These are phyloP conservation scores for Paspalum notatum DNA, from an alignment of 176 grass and related monocot species.

Conservation along the genomic window DNA sequence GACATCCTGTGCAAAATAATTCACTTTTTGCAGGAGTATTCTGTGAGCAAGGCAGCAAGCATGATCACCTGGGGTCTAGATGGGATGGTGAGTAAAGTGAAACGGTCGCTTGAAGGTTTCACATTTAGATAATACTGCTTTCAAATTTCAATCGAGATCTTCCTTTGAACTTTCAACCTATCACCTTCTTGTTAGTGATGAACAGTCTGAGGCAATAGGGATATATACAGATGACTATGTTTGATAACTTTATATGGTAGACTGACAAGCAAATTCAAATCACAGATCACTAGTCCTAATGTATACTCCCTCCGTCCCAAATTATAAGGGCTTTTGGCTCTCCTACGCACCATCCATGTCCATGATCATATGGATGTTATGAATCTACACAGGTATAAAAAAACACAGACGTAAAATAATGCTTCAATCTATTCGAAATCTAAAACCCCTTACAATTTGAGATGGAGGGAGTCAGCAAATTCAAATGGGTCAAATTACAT, in stretches of 20 bases:
- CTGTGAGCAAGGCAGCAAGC: neutral
- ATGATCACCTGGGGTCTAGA: neutral
- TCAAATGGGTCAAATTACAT: neutral
- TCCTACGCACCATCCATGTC: too few relatives aligned
- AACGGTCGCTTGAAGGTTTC: neutral
- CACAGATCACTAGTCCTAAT: neutral
- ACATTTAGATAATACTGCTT: too few relatives aligned
- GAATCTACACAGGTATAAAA: too few relatives aligned
- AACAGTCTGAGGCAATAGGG: neutral
- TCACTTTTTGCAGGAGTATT: neutral
- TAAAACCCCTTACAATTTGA: too few relatives aligned
- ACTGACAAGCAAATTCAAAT: neutral
- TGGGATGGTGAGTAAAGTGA: neutral
- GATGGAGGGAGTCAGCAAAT: too few relatives aligned
- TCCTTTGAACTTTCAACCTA: neutral
- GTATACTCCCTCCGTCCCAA: too few relatives aligned
- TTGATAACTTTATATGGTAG: neutral
- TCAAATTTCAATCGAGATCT: neutral
- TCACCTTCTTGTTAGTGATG: neutral
- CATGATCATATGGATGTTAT: too few relatives aligned
- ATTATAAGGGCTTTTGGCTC: too few relatives aligned
- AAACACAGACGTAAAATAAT: too few relatives aligned
- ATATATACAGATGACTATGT: neutral
- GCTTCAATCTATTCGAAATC: too few relatives aligned
- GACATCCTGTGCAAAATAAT: neutral